phyloP scores from a whole-genome alignment of 805 yeast species.

The Kazachstania taianensis region DNA sequence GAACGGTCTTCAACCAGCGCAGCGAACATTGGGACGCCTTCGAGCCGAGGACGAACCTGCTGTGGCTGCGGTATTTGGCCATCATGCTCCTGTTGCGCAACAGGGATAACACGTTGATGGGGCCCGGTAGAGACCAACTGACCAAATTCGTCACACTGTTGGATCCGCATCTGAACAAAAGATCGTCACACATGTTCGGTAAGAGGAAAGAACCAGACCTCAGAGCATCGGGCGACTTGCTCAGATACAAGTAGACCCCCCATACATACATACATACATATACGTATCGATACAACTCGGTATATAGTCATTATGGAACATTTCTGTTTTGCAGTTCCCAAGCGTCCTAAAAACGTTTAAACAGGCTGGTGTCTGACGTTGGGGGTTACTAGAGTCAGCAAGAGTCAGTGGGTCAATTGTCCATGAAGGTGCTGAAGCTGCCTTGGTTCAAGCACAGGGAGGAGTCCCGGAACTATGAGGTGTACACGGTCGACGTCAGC shows the following conservation, averaged over 20 bases:
- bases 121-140: conserved; percentile 15
- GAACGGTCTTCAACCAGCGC: conserved; percentile 20
- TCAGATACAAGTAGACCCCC: conserved; percentile 12
- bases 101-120: conserved; percentile 8
- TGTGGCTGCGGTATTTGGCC: conserved; percentile 57
- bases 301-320: background rate
- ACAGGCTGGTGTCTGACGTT: background rate
- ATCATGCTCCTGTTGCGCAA: conserved; percentile 36
- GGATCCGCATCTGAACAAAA: conserved; percentile 4
- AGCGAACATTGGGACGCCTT: conserved; percentile 19
- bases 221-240: conserved; percentile 16
- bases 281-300: background rate
- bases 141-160: conserved; percentile 8
- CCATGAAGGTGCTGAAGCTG: conserved; percentile 60
- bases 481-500: conserved; percentile 72
- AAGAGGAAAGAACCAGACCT: conserved; percentile 15
- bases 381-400: too few species aligned
- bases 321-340: too few species aligned
- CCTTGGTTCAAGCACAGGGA: conserved; percentile 70
- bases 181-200: conserved; percentile 7
- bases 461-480: conserved; percentile 71
- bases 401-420: too few species aligned
- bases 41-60: conserved; percentile 40
- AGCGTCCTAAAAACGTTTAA: background rate
- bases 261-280: conserved; percentile 1